phyloP scores from a whole-genome alignment of 176 grass and related monocot genomes.

The Oryza longistaminata region DNA sequence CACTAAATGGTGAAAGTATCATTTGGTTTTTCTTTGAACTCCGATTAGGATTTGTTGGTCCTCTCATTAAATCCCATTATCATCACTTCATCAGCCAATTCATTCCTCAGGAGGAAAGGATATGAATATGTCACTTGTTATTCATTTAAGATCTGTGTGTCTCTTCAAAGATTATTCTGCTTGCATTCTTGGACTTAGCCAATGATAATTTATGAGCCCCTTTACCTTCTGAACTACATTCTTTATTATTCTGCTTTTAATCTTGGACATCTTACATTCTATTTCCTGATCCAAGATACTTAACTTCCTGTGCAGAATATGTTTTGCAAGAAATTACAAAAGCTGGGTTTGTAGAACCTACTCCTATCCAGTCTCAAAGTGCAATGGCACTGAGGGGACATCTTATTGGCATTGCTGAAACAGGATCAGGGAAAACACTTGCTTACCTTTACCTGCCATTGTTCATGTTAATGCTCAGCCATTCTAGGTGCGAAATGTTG shows the following conservation, averaged over 20 bases:
- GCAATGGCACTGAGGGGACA: conserved; percentile 95
- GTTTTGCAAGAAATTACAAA: conserved; percentile 86
- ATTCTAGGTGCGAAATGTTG: conserved; percentile 70
- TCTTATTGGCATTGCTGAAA: conserved; percentile 97
- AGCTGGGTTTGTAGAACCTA: conserved; percentile 91
- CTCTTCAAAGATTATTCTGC: too few relatives aligned
- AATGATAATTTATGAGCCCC: too few relatives aligned
- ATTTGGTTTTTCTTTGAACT: not conserved
- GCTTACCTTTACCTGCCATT: conserved; percentile 91
- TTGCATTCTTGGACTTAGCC: too few relatives aligned
- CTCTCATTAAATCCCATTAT: not conserved
- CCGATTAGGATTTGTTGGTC: not conserved
- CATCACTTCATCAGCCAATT: too few relatives aligned
- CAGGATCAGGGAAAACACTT: conserved; percentile 96
- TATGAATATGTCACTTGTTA: not conserved
- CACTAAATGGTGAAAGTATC: not conserved
- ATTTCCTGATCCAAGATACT: not conserved
- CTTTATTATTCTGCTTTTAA: conserved; percentile 11
- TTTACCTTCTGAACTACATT: conserved; percentile 8
- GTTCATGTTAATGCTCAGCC: conserved; percentile 97
- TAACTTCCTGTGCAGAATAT: conserved; percentile 60
- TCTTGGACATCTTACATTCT: not conserved
- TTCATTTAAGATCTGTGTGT: too few relatives aligned
- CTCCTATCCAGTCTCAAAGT: conserved; percentile 93
- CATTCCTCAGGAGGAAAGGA: not conserved